Conservation (phyloP, 371 early-diverging fungal species). For the Blakeslea trispora region DNA sequence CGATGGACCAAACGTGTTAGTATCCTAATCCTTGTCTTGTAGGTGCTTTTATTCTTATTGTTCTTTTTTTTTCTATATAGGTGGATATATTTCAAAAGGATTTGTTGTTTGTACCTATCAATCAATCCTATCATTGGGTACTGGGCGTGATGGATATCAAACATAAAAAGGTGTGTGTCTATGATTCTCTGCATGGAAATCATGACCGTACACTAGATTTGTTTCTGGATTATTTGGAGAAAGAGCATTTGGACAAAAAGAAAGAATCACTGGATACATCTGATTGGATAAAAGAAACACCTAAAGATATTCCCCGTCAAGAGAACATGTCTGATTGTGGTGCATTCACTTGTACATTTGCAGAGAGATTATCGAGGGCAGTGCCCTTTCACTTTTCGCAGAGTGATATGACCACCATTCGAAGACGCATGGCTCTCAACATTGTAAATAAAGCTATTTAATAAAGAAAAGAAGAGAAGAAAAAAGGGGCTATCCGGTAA, state of each 20-base stretch:
- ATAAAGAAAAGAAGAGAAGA: too few species aligned
- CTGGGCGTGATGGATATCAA: constrained; percentile 79
- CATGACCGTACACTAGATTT: constrained; percentile 57
- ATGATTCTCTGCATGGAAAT: constrained; percentile 82
- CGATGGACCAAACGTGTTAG: constrained; percentile 83
- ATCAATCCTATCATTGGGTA: constrained; percentile 89
- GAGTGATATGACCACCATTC: constrained; percentile 67
- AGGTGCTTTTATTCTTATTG: too few species aligned
- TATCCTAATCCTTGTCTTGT: background rate
- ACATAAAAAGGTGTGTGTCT: constrained; percentile 71
- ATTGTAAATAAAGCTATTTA: constrained; percentile 51
- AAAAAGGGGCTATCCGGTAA: too few species aligned
- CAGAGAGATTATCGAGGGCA: constrained; percentile 70
- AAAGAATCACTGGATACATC: constrained; percentile 56
- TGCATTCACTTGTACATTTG: constrained; percentile 93
- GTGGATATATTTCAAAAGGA: constrained; percentile 82
- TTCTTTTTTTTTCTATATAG: too few species aligned
- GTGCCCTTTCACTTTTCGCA: constrained; percentile 74
- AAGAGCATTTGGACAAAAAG: constrained; percentile 78
- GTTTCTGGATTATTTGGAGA: constrained; percentile 66
- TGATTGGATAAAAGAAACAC: constrained; percentile 70
- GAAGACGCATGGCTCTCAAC: constrained; percentile 76
- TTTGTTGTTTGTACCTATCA: constrained; percentile 85
- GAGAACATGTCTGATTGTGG: constrained; percentile 95
- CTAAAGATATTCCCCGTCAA: constrained; percentile 84